Base-by-base conservation (phyloP, 2,329 filamentous ascomycete species). In the Penicillium sp. region DNA sequence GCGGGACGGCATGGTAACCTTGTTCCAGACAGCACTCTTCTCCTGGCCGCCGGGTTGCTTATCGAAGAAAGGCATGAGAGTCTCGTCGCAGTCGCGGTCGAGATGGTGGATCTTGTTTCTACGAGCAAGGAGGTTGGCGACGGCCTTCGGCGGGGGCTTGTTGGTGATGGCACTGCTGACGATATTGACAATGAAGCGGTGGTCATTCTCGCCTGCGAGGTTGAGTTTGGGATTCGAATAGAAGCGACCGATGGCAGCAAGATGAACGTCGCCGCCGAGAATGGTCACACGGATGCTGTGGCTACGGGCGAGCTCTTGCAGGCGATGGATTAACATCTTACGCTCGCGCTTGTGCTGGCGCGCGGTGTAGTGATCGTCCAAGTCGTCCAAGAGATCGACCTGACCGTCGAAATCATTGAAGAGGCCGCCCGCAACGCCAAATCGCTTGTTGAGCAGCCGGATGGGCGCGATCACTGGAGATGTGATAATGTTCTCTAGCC, bases 391-490 rank as follows among this genome's bases (percentile, higher is more conserved):
- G 36, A 87, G 70, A 76, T 87, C 84, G 29, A 86, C 81, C 46
- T 81, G 77, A 36, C 93, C 93, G 64, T 97, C 93, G 63, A 97
- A 97, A 53, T 91, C 83, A 73, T 97, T 97, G 80, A 97, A 96
- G 41, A 97, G 79, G 48, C 86, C 85, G 45, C 91, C 92, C 4
- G 88, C 88, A 41, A 96, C 75, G 53, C 93, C 93, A 62, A 97
- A 96, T 26, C 92, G 85, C 71, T 92, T 89, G 78, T 96, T 94
- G 64, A 97, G 72, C 59, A 97, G 87, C 67, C 91, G 92, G 68
- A 97, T 85, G 0, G 92, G 91, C 0, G 88, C 91, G 67, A 97
- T 92, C 23, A 97, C 63, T 0, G 93, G 92, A 57, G 90, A 95
- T 14, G 83, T 83, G 63, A 97, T 84, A 54, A 97, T 89, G 67